phyloP scores from a whole-genome alignment of 1,284 basidiomycete species.

The Irpex sp. region DNA sequence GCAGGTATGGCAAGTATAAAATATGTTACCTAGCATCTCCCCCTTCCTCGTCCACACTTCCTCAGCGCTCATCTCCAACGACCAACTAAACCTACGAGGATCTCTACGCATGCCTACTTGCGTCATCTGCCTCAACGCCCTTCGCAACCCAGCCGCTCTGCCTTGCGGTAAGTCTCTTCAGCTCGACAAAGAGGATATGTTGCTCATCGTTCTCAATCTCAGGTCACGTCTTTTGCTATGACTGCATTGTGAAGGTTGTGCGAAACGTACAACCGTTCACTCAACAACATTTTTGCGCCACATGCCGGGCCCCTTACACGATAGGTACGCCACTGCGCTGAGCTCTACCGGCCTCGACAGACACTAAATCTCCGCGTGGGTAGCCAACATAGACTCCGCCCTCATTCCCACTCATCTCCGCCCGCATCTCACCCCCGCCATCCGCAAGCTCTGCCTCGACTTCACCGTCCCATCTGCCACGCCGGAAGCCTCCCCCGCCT shows the following conservation, averaged over 20 bases:
- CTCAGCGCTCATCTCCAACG: neutral
- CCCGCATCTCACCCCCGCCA: slow-evolving; percentile 44
- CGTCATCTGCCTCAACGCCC: slow-evolving; percentile 48
- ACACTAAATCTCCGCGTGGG: neutral
- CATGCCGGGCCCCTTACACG: slow-evolving; percentile 47
- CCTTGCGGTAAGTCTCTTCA: slow-evolving; percentile 47
- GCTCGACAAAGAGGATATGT: neutral
- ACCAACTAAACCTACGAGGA: neutral
- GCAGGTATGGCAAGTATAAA: slow-evolving; percentile 13
- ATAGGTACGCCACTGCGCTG: slow-evolving; percentile 29
- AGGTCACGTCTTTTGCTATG: slow-evolving; percentile 61
- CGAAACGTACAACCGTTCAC: slow-evolving; percentile 42
- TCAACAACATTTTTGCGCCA: slow-evolving; percentile 47
- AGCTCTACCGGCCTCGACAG: slow-evolving; percentile 1
- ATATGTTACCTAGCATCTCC: neutral
- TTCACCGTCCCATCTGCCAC: slow-evolving; percentile 18
- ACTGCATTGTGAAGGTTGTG: slow-evolving; percentile 46
- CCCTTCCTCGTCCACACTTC: neutral
- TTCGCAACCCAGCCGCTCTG: slow-evolving; percentile 50
- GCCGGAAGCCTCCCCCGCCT: slow-evolving; percentile 15
- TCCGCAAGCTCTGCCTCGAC: slow-evolving; percentile 49
- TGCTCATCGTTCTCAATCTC: neutral
- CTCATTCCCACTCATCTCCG: slow-evolving; percentile 47
- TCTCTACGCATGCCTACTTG: slow-evolving; percentile 37
- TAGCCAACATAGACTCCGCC: slow-evolving; percentile 44